Percentiles rank a stretch among this genome's conserved stretches.
Conservation (phyloP, 768 basidiomycete genomes). For the Lanmaoa pseudosensibilis region DNA sequence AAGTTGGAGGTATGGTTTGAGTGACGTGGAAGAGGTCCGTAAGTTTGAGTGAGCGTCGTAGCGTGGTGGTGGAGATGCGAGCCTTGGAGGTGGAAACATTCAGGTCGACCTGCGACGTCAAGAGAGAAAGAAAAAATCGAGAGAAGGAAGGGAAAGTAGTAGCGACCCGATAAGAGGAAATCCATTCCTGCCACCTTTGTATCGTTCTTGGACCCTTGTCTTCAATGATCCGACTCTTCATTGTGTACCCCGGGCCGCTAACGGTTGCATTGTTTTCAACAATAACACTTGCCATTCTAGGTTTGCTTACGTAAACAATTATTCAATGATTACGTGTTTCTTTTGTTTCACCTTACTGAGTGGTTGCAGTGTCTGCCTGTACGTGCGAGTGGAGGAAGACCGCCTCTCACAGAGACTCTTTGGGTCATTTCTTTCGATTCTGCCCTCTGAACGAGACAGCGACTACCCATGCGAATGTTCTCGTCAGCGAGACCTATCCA, state of each 20-base stretch:
- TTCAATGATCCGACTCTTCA: too few relatives aligned
- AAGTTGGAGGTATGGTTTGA: slow-evolving; percentile 83
- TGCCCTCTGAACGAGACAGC: too few relatives aligned
- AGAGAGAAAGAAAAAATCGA: slow-evolving; percentile 10
- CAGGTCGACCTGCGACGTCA: slow-evolving; percentile 41
- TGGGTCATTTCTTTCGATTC: too few relatives aligned
- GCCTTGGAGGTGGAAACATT: slow-evolving; percentile 33
- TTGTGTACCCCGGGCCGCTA: too few relatives aligned
- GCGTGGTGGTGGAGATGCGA: slow-evolving; percentile 49
- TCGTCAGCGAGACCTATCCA: too few relatives aligned
- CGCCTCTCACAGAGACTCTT: too few relatives aligned
- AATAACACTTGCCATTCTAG: slow-evolving; percentile 31
- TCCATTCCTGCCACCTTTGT: slow-evolving; percentile 26
- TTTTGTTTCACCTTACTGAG: too few relatives aligned
- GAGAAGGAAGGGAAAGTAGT: slow-evolving; percentile 8
- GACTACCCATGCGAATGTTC: too few relatives aligned
- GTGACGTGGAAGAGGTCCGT: slow-evolving; percentile 34
- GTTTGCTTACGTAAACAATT: slow-evolving; percentile 7
- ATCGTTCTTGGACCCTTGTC: slow-evolving; percentile 12
- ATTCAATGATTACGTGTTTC: slow-evolving; percentile 5
- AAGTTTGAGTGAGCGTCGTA: slow-evolving; percentile 52
- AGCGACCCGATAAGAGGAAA: slow-evolving; percentile 15
- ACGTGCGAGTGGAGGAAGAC: too few relatives aligned
- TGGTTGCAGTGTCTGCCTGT: too few relatives aligned
- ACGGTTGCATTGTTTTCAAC: slow-evolving; percentile 30